phyloP scores from a whole-genome alignment of 2,329 filamentous ascomycete genomes.

The Exophiala sp. region DNA sequence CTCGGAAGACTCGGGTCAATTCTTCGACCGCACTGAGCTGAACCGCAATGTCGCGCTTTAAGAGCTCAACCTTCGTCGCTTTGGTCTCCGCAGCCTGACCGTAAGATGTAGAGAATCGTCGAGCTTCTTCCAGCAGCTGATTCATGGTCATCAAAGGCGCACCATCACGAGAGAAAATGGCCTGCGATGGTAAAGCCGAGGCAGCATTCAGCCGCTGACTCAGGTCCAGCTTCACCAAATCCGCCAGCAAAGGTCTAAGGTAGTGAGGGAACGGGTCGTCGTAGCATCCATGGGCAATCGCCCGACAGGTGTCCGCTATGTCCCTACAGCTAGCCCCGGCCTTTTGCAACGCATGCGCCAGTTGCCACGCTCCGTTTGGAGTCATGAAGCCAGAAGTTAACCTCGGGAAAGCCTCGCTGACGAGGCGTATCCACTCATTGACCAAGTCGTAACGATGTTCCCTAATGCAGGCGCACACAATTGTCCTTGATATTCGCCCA shows the following conservation, averaged over 20 bases:
- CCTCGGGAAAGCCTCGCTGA: constrained; percentile 16
- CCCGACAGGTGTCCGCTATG: constrained; percentile 17
- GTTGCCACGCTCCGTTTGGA: constrained; percentile 5
- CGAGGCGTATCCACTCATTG: constrained; percentile 15
- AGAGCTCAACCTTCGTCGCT: neutral
- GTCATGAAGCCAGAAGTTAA: constrained; percentile 10
- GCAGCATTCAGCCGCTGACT: constrained; percentile 3
- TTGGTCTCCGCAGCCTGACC: neutral
- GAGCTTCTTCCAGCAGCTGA: constrained; percentile 9
- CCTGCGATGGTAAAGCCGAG: neutral
- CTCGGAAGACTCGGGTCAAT: constrained; percentile 13
- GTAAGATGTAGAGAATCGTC: constrained; percentile 3
- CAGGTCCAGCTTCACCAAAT: constrained; percentile 17
- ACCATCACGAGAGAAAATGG: neutral
- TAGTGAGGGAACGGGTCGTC: constrained; percentile 16
- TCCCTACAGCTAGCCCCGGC: constrained; percentile 21
- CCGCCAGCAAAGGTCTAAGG: constrained; percentile 13
- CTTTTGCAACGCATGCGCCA: constrained; percentile 15
- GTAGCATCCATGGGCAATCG: constrained; percentile 14
- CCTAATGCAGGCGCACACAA: constrained; percentile 19
- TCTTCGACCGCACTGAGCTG: constrained; percentile 17
- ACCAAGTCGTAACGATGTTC: constrained; percentile 20
- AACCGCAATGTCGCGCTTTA: constrained; percentile 9
- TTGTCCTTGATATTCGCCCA: constrained; percentile 12
- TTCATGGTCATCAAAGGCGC: constrained; percentile 8